phyloP scores from a whole-genome alignment of 2,329 filamentous ascomycete genomes.

The Colletotrichum zoysiae region DNA sequence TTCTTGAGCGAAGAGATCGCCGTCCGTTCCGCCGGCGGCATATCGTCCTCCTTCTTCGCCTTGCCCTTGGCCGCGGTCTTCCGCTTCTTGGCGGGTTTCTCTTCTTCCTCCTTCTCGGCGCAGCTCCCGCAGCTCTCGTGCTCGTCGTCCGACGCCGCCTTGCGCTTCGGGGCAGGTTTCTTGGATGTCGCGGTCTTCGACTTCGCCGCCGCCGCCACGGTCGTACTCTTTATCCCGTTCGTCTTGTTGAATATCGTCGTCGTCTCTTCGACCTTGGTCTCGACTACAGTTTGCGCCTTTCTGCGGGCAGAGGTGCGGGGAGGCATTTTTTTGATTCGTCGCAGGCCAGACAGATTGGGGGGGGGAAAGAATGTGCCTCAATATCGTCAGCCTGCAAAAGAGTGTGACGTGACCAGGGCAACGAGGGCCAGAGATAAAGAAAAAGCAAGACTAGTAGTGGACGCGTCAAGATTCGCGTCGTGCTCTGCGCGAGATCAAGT shows the following conservation, averaged over 20 bases:
- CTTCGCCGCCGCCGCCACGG: slow-evolving; percentile 29
- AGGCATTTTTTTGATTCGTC: slow-evolving; percentile 46
- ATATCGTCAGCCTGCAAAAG: background rate
- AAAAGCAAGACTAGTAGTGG: slow-evolving; percentile 17
- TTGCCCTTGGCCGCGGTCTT: slow-evolving; percentile 51
- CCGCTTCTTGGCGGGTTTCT: slow-evolving; percentile 58
- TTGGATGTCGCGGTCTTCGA: slow-evolving; percentile 39
- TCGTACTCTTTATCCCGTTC: slow-evolving; percentile 26
- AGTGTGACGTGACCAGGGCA: background rate
- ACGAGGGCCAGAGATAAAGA: too few species aligned
- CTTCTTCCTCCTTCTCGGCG: slow-evolving; percentile 42
- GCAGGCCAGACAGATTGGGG: too few species aligned
- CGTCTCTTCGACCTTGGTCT: slow-evolving; percentile 43
- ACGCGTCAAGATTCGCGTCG: slow-evolving; percentile 33
- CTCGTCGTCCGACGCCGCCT: slow-evolving; percentile 47
- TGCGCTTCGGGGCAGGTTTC: slow-evolving; percentile 48
- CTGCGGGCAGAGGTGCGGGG: slow-evolving; percentile 51
- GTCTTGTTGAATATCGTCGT: slow-evolving; percentile 43
- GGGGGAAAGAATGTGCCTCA: too few species aligned
- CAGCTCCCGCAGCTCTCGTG: slow-evolving; percentile 45
- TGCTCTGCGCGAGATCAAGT: slow-evolving; percentile 31
- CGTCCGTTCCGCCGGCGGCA: slow-evolving; percentile 79
- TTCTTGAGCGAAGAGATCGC: slow-evolving; percentile 71
- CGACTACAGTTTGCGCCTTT: slow-evolving; percentile 47
- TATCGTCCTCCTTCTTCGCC: slow-evolving; percentile 56